Base-by-base conservation (phyloP, 2,329 filamentous ascomycete genomes). In the Aspergillus sojae region DNA sequence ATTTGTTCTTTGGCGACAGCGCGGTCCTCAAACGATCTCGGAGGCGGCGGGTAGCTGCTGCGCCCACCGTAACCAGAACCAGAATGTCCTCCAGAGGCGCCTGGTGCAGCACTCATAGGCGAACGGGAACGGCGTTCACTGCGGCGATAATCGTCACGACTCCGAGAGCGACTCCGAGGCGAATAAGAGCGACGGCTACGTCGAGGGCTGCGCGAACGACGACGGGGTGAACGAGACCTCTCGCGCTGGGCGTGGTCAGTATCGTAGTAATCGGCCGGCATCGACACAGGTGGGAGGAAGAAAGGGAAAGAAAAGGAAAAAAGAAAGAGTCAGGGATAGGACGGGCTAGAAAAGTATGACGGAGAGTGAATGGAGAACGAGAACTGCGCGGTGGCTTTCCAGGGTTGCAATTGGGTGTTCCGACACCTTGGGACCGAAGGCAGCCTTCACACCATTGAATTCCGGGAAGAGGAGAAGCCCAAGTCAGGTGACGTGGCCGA, bases 1-100 rank as follows among this genome's bases (percentile, higher is more conserved):
- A 96, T 97, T 79, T 93, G 90, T 81, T 97, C 93, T 81, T 95
- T 94, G 74, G 91, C 91, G 67, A 86, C 89, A 67, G 88, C 84
- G 74, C 93, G 89, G 75, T 97, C 93, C 80, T 98, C 94, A 81
- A 89, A 92, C 63, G 88, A 89, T 81, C 94, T 89, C 79, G 80
- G 70, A 50, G 80, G 72, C 58, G 90, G 88, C 73, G 87, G 86
- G 74, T 86, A 86, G 78, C 86, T 87, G 79, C 84, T 84, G 81
- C 88, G 91, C 66, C 81, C 80, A 75, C 79, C 79, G 79, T 82
- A 83, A 70, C 78, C 79, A 72, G 83, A 84, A 77, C 86, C 88
- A 80, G 89, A 85, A 76, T 87, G 86, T 84, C 89, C 91, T 85
- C 89, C 91, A 77, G 88, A 83, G 76, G 88, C 84, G 77, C 88